Percentiles rank a stretch among this genome's conserved stretches.
Evolutionary conservation across 2,329 filamentous ascomycete species (phyloP).

Genomic region (Nemania sp.): DNA sequence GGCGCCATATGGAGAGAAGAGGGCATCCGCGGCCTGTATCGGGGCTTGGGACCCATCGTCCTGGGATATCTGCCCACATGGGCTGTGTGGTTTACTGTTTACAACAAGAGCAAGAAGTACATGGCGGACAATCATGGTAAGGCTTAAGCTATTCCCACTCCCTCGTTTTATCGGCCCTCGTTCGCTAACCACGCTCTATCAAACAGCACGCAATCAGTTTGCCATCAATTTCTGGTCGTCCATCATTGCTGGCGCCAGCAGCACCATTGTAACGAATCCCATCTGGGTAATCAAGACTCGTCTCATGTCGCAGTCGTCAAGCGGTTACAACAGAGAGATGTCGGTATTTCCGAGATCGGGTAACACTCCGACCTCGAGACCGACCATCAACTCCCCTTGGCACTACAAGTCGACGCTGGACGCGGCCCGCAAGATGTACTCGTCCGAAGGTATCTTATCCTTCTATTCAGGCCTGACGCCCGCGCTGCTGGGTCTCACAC

Average conservation of each 20-base stretch:
- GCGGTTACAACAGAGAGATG: conserved; percentile 51
- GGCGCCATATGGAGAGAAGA: conserved; percentile 85
- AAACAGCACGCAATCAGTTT: conserved; percentile 66
- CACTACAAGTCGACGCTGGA: conserved; percentile 90
- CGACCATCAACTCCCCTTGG: conserved; percentile 72
- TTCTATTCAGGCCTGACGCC: conserved; percentile 97
- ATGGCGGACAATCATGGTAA: conserved; percentile 71
- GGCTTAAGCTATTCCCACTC: conserved; percentile 33
- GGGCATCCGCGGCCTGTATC: conserved; percentile 87
- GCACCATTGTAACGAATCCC: conserved; percentile 92
- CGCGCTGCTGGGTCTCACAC: conserved; percentile 86
- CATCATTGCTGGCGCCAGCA: conserved; percentile 86
- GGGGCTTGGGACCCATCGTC: conserved; percentile 91
- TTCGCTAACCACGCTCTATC: conserved; percentile 19
- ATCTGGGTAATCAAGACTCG: conserved; percentile 99
- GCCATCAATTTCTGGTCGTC: conserved; percentile 87
- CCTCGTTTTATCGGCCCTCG: too few species aligned
- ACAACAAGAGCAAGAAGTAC: conserved; percentile 83
- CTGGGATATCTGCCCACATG: conserved; percentile 95
- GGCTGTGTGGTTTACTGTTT: conserved; percentile 97
- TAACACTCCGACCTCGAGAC: conserved; percentile 60
- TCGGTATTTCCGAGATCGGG: conserved; percentile 53
- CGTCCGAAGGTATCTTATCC: conserved; percentile 80
- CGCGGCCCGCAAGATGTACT: conserved; percentile 95
- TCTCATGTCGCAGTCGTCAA: conserved; percentile 85